A percentile compares a stretch with the other conserved stretches of the same genome.
phyloP scores from a whole-genome alignment of 2,329 filamentous ascomycete species.

The Dactylellina drechsleri region DNA sequence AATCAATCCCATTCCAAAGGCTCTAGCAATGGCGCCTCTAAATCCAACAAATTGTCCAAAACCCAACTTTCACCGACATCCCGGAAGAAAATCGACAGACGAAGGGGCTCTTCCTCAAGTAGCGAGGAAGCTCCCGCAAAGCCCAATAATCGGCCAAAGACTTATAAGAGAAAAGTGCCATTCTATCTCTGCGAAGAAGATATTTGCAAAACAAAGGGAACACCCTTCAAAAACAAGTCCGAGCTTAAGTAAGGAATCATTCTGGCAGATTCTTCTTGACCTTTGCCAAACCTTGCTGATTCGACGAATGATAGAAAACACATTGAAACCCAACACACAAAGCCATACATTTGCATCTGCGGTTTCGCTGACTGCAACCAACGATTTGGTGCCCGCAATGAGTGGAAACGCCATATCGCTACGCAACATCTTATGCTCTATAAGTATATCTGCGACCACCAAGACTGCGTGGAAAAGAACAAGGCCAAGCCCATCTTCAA shows the following conservation, averaged over 20 bases:
- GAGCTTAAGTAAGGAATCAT: constrained; percentile 46
- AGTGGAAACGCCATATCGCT: constrained; percentile 90
- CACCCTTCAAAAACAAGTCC: constrained; percentile 38
- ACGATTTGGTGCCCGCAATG: constrained; percentile 83
- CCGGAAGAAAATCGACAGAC: constrained; percentile 19
- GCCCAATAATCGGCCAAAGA: constrained; percentile 40
- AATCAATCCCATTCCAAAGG: constrained; percentile 31
- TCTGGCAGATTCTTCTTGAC: no score
- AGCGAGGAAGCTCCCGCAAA: constrained; percentile 34
- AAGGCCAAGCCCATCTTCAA: constrained; percentile 73
- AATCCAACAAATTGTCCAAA: constrained; percentile 12
- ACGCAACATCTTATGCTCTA: constrained; percentile 80
- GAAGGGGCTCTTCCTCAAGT: constrained; percentile 36
- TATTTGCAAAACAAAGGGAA: constrained; percentile 16
- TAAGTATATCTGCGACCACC: constrained; percentile 79
- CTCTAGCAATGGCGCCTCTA: constrained; percentile 11
- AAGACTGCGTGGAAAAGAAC: constrained; percentile 52
- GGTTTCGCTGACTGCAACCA: constrained; percentile 77
- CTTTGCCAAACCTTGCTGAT: constrained; percentile 2
- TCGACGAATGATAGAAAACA: constrained; percentile 61
- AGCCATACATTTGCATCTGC: constrained; percentile 81
- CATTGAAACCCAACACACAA: constrained; percentile 72
- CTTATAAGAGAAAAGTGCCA: constrained; percentile 46
- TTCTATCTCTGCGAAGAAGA: constrained; percentile 40
- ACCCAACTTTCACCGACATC: constrained; percentile 36